These are phyloP conservation scores for Lolium rigidum DNA, from an alignment of 176 grass and related monocot species.

Conservation along the genomic window DNA sequence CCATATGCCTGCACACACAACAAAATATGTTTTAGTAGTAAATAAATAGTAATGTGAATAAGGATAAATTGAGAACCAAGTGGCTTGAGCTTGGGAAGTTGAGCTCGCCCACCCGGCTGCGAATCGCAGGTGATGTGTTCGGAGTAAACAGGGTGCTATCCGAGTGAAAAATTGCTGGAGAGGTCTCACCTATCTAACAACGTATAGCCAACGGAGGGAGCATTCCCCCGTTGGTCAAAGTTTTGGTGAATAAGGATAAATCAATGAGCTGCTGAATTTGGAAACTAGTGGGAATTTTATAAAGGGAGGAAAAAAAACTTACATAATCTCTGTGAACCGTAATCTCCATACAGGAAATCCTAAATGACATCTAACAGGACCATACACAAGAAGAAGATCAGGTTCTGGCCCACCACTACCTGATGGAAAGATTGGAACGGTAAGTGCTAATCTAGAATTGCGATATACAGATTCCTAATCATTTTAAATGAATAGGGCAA, in stretches of 20 bases:
- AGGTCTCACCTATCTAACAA: too few relatives aligned
- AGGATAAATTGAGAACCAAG: not conserved
- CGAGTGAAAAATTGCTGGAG: too few relatives aligned
- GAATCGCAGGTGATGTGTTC: too few relatives aligned
- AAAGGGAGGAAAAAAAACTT: constrained; percentile 20
- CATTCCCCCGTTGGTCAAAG: too few relatives aligned
- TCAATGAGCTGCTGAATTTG: not conserved
- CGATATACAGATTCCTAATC: constrained; percentile 16
- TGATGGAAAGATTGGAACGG: constrained; percentile 40
- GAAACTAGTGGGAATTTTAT: not conserved
- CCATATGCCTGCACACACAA: constrained; percentile 65
- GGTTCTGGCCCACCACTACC: constrained; percentile 64
- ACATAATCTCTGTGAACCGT: constrained; percentile 84
- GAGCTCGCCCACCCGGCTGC: too few relatives aligned
- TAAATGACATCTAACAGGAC: constrained; percentile 77
- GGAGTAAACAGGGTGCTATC: too few relatives aligned
- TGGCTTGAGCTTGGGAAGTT: too few relatives aligned
- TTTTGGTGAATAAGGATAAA: constrained; percentile 21
- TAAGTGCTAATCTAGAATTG: constrained; percentile 17
- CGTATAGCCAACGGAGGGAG: too few relatives aligned
- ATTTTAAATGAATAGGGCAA: constrained; percentile 5
- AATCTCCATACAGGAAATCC: constrained; percentile 91
- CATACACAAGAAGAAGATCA: constrained; percentile 85
- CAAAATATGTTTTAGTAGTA: not conserved
- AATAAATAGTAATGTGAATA: constrained; percentile 5